Evolutionary conservation across 805 yeast species (phyloP).

Genomic region (Myxozyma geophila): DNA sequence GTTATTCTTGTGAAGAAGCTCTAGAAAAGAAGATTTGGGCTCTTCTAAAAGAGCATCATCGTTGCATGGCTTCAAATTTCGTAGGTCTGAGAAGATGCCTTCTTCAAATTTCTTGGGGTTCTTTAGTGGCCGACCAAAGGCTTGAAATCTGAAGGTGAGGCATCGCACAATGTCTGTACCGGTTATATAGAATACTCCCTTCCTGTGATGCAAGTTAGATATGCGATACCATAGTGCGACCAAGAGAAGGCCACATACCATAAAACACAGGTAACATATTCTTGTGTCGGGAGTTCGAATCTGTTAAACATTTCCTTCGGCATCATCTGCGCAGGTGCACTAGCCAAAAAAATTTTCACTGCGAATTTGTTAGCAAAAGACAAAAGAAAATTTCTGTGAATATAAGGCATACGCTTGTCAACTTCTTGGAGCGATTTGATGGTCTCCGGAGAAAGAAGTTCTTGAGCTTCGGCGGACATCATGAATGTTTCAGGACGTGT

Average conservation of each 20-base stretch:
- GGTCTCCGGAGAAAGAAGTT: slow-evolving; percentile 30
- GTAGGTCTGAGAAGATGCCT: slow-evolving; percentile 88
- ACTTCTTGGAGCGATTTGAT: slow-evolving; percentile 33
- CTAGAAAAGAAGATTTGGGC: slow-evolving; percentile 83
- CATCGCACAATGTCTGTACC: slow-evolving; percentile 97
- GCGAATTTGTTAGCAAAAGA: background rate
- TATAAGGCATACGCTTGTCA: slow-evolving; percentile 21
- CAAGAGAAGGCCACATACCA: slow-evolving; percentile 53
- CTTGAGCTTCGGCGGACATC: slow-evolving; percentile 38
- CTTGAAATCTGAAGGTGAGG: slow-evolving; percentile 82
- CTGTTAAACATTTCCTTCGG: slow-evolving; percentile 84
- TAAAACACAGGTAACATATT: slow-evolving; percentile 89
- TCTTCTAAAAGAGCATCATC: slow-evolving; percentile 79
- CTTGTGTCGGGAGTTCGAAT: slow-evolving; percentile 83
- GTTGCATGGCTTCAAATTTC: slow-evolving; percentile 79
- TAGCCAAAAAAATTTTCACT: slow-evolving; percentile 79
- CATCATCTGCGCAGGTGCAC: slow-evolving; percentile 96
- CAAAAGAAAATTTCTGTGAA: background rate
- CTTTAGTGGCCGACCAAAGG: slow-evolving; percentile 81
- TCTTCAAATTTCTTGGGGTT: slow-evolving; percentile 96
- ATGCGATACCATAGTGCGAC: background rate
- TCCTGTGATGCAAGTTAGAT: slow-evolving; percentile 40
- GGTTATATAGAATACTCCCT: slow-evolving; percentile 83
- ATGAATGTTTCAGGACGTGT: slow-evolving; percentile 38
- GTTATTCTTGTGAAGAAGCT: slow-evolving; percentile 79